Base-by-base conservation (phyloP, 306 rosid genomes). In the Trifolium dubium region DNA sequence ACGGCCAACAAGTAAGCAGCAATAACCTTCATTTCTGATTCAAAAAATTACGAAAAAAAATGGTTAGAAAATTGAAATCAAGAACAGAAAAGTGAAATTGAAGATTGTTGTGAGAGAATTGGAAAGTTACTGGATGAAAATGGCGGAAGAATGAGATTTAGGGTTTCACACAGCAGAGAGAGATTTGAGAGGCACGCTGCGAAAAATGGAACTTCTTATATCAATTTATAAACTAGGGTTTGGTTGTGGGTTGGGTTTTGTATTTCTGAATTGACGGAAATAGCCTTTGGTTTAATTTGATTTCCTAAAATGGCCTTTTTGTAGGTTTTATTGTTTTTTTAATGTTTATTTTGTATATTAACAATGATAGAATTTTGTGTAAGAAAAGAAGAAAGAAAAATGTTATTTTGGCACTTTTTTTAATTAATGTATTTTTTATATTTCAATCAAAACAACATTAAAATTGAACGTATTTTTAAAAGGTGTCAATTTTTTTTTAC, bases 1-100 rank as follows among this genome's bases (percentile, higher is more conserved):
- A 85, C 89, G 54, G 93, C 88, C 75, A 89, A 69, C 83, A 86
- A 81, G 61, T 86, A 89, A 0, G 93, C 88, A 9, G 91, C 91
- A 62, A 89, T 49, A 12, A 89, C 75, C 89, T 89, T 89, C 93
- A 89, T 88, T 40, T 74, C 89, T 89, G 85, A 76, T 5, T 59
- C 17, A 4, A 63, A 63, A 19, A 23, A 39, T 13, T 1, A 43
- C 19, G 2, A 43, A 6, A 17, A 53, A 56, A 6, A 5, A 39
- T 6, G 17, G 43, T 77, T 50, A 77, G 64, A 19, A 68, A 43
- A 43, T 1, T 15, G 29, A 31, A 56, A 64, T 37, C 14, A 13
- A 15, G 0, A 29, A 6, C 2, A 13, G 0, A 32, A 13, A 13
- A 0, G 6, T 15, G 9, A 3, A 35, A 10, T 37, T 23, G 47